Evolutionary conservation across 202 grass and related monocot genomes (phyloP).

Genomic region (Setaria italica): DNA sequence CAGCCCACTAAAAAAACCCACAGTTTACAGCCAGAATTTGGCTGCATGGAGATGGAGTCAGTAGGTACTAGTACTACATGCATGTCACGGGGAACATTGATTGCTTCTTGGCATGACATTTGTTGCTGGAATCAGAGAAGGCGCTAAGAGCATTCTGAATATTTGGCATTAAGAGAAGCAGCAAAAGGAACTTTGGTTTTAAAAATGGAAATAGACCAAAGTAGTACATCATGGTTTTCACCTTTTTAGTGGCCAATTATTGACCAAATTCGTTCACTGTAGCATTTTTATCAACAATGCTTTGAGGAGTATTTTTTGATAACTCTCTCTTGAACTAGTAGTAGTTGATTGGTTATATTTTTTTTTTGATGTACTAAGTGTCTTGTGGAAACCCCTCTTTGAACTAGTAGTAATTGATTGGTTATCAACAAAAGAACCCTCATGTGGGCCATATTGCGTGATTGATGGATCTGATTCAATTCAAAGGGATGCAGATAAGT

Average conservation of each 20-base stretch:
- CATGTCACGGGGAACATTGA: background rate
- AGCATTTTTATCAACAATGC: too few relatives aligned
- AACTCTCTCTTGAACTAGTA: too few relatives aligned
- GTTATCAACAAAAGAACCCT: background rate
- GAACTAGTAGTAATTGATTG: too few relatives aligned
- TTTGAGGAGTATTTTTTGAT: too few relatives aligned
- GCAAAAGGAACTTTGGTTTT: background rate
- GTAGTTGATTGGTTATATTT: too few relatives aligned
- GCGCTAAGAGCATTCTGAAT: background rate
- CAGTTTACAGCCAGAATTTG: background rate
- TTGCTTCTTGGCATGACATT: background rate
- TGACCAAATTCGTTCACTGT: too few relatives aligned
- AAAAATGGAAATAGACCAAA: background rate
- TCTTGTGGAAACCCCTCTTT: too few relatives aligned
- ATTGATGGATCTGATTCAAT: constrained; percentile 1
- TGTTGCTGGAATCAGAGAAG: background rate
- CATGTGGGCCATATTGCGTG: background rate
- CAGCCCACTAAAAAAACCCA: background rate
- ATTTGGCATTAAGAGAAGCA: constrained; percentile 7
- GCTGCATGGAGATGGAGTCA: background rate
- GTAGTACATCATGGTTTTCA: background rate
- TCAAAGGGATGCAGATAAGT: background rate
- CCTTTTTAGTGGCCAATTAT: too few relatives aligned
- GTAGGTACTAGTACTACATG: too few relatives aligned
- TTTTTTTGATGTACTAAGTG: too few relatives aligned